phyloP scores from a whole-genome alignment of 2,329 filamentous ascomycete species.

The Aureobasidium subglaciale region DNA sequence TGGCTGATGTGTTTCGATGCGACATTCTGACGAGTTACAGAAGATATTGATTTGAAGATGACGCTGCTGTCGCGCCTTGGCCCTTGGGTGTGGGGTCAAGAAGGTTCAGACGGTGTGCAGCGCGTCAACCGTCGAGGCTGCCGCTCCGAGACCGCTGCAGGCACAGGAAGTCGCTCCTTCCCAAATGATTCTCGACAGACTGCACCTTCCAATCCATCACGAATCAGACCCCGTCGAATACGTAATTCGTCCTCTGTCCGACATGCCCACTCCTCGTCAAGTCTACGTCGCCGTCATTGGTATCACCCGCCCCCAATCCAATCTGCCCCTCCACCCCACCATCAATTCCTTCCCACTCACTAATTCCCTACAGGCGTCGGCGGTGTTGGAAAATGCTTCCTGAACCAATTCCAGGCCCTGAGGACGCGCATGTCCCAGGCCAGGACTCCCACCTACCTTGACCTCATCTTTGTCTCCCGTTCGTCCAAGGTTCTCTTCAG shows the following conservation, averaged over 20 bases:
- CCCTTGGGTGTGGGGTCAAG: not conserved
- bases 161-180: not conserved
- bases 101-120: not conserved
- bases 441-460: conserved; percentile 57
- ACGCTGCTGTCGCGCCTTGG: not conserved
- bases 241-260: conserved; percentile 16
- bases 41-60: too few relatives aligned
- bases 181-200: not conserved
- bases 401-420: conserved; percentile 68
- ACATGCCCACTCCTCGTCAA: conserved; percentile 37
- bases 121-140: not conserved
- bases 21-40: not conserved
- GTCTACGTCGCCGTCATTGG: conserved; percentile 44
- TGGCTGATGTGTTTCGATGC: conserved; percentile 19
- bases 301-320: conserved; percentile 19
- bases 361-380: conserved; percentile 60
- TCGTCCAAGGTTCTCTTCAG: conserved; percentile 77
- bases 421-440: conserved; percentile 50
- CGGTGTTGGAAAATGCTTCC: conserved; percentile 87
- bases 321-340: conserved; percentile 12
- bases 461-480: conserved; percentile 76
- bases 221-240: not conserved
- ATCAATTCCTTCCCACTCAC: not conserved
- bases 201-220: not conserved
- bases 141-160: not conserved